Evolutionary conservation across 2,329 filamentous ascomycete genomes (phyloP), one percentile per base, ranked within the genome.

Genomic region (Neofusicoccum sp.): DNA sequence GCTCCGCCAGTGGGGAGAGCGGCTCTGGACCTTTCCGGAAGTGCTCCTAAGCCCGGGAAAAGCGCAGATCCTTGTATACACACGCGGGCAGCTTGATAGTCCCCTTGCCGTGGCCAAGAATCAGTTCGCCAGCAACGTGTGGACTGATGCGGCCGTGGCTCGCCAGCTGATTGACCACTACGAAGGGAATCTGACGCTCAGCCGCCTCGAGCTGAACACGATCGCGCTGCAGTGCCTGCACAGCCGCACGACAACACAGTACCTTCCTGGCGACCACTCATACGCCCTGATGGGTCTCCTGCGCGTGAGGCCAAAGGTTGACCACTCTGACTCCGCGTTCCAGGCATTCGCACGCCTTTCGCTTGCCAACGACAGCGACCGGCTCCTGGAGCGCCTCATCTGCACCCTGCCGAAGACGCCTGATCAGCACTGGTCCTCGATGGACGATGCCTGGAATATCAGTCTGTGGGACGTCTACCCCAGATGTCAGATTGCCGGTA

Each of bases 211-310:
- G 63, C 73, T 81, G 1, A 69, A 79, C 14, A 73, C 71, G 1
- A 65, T 78, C 16, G 75, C 74, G 14, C 65, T 78, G 6, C 68
- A 74, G 33, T 81, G 78, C 62, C 69, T 81, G 6, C 69, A 75
- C 8, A 69, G 69, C 16, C 71, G 78, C 8, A 60, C 72, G 2
- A 79, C 75, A 0, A 67, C 67, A 1, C 65, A 74, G 49, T 74
- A 76, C 58, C 70, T 72, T 9, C 63, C 64, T 0, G 78, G 77
- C 1, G 79, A 81, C 58, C 68, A 77, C 7, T 72, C 75, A 6
- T 81, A 81, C 47, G 78, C 77, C 0, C 65, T 81, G 28, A 81
- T 80, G 78, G 79, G 79, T 2, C 70, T 82, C 8, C 63, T 77
- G 2, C 70, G 76, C 6, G 70, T 75, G 9, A 66, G 79, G 6